phyloP scores from a whole-genome alignment of 257 asterid species.

The Przewalskia tangutica region DNA sequence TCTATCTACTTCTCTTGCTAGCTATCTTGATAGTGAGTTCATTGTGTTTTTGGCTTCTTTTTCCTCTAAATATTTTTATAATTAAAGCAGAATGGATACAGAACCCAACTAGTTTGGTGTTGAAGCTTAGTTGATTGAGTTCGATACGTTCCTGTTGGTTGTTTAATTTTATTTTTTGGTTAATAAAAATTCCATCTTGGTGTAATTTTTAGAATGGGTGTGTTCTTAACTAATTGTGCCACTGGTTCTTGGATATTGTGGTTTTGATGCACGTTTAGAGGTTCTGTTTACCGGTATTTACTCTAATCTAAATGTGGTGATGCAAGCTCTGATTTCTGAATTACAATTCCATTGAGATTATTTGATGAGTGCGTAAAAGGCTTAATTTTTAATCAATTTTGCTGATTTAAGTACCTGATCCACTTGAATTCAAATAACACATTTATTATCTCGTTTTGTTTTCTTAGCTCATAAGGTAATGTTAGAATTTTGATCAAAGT shows the following conservation, averaged over 20 bases:
- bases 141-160: background rate
- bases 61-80: background rate
- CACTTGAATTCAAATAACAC: background rate
- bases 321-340: background rate
- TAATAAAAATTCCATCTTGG: background rate
- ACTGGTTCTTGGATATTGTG: background rate
- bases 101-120: background rate
- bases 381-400: background rate
- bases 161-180: background rate
- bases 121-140: background rate
- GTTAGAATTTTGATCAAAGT: background rate
- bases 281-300: background rate
- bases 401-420: background rate
- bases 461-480: background rate
- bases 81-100: background rate
- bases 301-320: background rate
- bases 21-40: constrained; percentile 90
- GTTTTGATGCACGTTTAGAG: background rate
- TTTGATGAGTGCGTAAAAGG: background rate
- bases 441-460: background rate
- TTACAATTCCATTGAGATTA: background rate
- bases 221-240: background rate
- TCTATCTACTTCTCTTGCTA: constrained; percentile 96
- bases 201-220: background rate
- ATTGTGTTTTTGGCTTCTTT: background rate